Percentiles rank a stretch among this genome's conserved stretches.
Evolutionary conservation across 805 yeast species (phyloP).

Genomic region (Saccharomyces paradoxus): DNA sequence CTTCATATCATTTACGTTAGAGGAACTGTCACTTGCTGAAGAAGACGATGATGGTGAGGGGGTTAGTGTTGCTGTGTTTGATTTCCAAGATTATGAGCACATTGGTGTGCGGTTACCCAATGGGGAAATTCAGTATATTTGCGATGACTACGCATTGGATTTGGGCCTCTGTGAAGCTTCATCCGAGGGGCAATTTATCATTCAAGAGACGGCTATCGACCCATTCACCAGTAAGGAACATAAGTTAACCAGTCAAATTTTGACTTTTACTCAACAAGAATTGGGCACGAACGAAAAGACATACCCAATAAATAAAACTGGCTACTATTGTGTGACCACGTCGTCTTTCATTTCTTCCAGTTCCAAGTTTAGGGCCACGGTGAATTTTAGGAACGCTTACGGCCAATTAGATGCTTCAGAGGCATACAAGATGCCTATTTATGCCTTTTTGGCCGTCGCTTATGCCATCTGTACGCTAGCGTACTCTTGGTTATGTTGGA

Average conservation of each 20-base stretch:
- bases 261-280: slow-evolving; percentile 46
- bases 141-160: slow-evolving; percentile 60
- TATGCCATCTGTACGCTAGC: slow-evolving; percentile 73
- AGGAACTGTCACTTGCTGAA: slow-evolving; percentile 19
- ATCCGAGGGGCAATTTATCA: slow-evolving; percentile 56
- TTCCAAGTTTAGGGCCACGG: slow-evolving; percentile 50
- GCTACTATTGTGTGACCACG: slow-evolving; percentile 87
- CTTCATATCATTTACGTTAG: slow-evolving; percentile 42
- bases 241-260: slow-evolving; percentile 46
- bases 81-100: slow-evolving; percentile 64
- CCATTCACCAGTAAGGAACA: slow-evolving; percentile 44
- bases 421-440: slow-evolving; percentile 82
- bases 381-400: slow-evolving; percentile 83
- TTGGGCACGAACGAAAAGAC: slow-evolving; percentile 53
- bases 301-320: slow-evolving; percentile 66
- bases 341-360: slow-evolving; percentile 36
- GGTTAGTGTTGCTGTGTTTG: slow-evolving; percentile 70
- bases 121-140: slow-evolving; percentile 52
- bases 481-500: slow-evolving; percentile 78
- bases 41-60: slow-evolving; percentile 32
- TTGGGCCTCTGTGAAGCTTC: slow-evolving; percentile 45
- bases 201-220: slow-evolving; percentile 37
- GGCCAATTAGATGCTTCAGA: slow-evolving; percentile 87
- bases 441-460: slow-evolving; percentile 74
- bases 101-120: slow-evolving; percentile 49